Evolutionary conservation across 805 yeast genomes (phyloP).

Genomic region (Cyberlindnera maritima): DNA sequence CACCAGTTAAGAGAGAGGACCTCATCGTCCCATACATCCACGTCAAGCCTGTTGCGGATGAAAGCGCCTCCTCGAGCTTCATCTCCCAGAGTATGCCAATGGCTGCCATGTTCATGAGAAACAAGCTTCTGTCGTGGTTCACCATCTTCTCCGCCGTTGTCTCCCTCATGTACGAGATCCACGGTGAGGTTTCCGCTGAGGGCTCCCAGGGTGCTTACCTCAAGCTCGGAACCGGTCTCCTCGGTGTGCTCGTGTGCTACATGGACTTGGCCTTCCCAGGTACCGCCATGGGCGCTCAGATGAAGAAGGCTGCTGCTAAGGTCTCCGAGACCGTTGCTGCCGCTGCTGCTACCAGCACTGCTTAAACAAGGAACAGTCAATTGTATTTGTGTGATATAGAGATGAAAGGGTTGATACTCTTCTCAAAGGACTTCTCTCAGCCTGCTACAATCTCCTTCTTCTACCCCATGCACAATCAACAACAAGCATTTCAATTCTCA

Average conservation of each 20-base stretch:
- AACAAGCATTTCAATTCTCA: background rate
- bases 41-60: constrained; percentile 44
- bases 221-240: constrained; percentile 7
- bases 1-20: constrained; percentile 35
- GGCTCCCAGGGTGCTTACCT: constrained; percentile 29
- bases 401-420: no score
- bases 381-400: no score
- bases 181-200: constrained; percentile 29
- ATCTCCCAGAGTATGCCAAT: constrained; percentile 59
- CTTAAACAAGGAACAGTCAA: no score
- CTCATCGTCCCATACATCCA: constrained; percentile 42
- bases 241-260: constrained; percentile 46
- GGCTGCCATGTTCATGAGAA: constrained; percentile 65
- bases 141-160: constrained; percentile 50
- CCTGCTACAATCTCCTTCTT: no score
- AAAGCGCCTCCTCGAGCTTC: constrained; percentile 40
- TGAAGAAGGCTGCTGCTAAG: constrained; percentile 12
- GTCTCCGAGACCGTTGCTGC: constrained; percentile 12
- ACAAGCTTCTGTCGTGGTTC: constrained; percentile 43
- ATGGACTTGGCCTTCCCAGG: constrained; percentile 38
- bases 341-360: constrained; percentile 11
- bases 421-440: no score
- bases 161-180: constrained; percentile 30
- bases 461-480: no score
- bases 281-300: constrained; percentile 6